Evolutionary conservation across 2,329 filamentous ascomycete species (phyloP).

Genomic region (Claviceps sp.): DNA sequence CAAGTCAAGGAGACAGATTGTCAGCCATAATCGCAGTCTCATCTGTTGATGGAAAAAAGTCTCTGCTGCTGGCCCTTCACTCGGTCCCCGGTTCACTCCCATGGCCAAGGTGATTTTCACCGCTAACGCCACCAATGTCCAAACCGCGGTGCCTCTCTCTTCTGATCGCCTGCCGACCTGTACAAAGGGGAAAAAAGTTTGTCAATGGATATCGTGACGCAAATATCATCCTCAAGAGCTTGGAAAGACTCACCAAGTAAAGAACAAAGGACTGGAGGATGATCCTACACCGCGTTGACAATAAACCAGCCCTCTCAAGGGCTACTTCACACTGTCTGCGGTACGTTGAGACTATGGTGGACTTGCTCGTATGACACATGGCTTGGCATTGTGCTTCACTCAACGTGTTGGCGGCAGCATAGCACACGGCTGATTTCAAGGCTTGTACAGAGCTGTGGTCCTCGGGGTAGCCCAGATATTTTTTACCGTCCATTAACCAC

Average conservation of each 20-base stretch:
- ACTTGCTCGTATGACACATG: slow-evolving; percentile 8
- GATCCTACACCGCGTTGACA: slow-evolving; percentile 15
- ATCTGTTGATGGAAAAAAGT: slow-evolving; percentile 8
- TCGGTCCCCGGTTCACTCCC: slow-evolving; percentile 1
- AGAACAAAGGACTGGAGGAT: slow-evolving; percentile 18
- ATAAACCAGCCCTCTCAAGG: slow-evolving; percentile 11
- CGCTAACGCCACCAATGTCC: slow-evolving; percentile 6
- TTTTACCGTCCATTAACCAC: slow-evolving; percentile 10
- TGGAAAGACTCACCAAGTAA: slow-evolving; percentile 9
- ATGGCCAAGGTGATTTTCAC: slow-evolving; percentile 6
- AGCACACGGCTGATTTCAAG: slow-evolving; percentile 12
- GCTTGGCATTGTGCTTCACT: slow-evolving; percentile 12
- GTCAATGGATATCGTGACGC: background rate
- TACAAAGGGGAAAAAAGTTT: background rate
- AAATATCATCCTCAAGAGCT: background rate
- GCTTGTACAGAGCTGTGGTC: slow-evolving; percentile 5
- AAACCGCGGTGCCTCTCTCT: slow-evolving; percentile 4
- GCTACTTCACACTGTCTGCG: slow-evolving; percentile 3
- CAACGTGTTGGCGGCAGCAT: slow-evolving; percentile 13
- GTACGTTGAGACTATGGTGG: slow-evolving; percentile 8
- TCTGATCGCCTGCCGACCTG: slow-evolving; percentile 6
- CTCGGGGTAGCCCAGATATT: slow-evolving; percentile 13
- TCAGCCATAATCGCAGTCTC: slow-evolving; percentile 6
- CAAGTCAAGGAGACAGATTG: slow-evolving; percentile 6
- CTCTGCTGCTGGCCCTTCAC: background rate